Base-by-base conservation (phyloP, 208 protist genomes). In the Trypanosoma platydactyli region DNA sequence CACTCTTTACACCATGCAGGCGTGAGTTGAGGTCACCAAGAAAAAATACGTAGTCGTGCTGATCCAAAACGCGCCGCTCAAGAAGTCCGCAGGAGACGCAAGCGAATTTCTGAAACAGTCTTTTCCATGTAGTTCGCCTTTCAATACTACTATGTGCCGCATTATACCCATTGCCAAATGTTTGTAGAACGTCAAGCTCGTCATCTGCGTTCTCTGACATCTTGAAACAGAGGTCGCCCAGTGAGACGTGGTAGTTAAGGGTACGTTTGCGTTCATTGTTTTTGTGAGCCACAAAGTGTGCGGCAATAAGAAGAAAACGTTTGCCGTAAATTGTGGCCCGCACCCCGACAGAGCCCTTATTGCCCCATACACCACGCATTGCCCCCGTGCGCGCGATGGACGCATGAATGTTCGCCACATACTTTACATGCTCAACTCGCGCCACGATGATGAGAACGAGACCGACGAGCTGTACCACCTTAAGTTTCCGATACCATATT, bases 1-100 rank as follows among this genome's bases (percentile, higher is more conserved):
- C 22, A 5, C 75, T 54, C 3, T 72, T 60, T n/a, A 91, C 18
- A 45, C 67, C 79, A 71, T 94, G 85, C 46, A 96, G 69, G 20
- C 92, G 86, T 42, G 94, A 97, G 84, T 98, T 98, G 25, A 98
- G 71, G 68, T 98, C 95, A 3, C 95, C 95, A 27, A 97, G 68
- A 56, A 92, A 98, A 56, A 98, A 97, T 18, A 97, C 76, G 68
- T 97, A 96, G 71, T 97, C 86, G 68, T 96, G 84, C 38, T 83
- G 48, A 49, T 95, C 83, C 30, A 95, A 73, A 18, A 92, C 73
- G 7, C 74, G 76, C 25, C 40, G 68, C 64, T 91, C 88, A 18
- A 58, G 46, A 12, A 73, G 50, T 15, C 56, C 35, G 5, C 80
- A 74, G 35, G 82, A 29, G 48, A 18, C 54, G 46, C n/a, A 24